Evolutionary conservation across 2,329 filamentous ascomycete species (phyloP).

Genomic region (Colletotrichum sp.): DNA sequence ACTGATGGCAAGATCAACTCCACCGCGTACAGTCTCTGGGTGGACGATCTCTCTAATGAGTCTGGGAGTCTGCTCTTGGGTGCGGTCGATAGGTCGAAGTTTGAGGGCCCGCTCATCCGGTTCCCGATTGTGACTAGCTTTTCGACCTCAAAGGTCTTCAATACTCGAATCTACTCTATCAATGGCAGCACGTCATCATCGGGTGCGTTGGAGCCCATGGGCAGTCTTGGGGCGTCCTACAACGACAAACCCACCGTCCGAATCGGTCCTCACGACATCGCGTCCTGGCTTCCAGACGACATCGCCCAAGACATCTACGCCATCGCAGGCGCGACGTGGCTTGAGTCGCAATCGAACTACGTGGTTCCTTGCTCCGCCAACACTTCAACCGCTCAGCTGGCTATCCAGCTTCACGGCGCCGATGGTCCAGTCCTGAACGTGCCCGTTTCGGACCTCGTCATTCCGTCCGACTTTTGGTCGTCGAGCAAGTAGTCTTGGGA

Average conservation of each 20-base stretch:
- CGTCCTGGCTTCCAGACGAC: constrained; percentile 23
- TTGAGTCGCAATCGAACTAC: constrained; percentile 1
- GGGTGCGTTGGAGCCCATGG: background rate
- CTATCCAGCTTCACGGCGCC: constrained; percentile 27
- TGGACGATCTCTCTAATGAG: constrained; percentile 29
- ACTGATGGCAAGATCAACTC: constrained; percentile 64
- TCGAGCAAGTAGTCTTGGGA: background rate
- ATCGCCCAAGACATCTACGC: constrained; percentile 29
- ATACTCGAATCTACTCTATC: background rate
- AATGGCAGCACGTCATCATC: background rate
- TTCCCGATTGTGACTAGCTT: background rate
- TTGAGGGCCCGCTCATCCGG: constrained; percentile 25
- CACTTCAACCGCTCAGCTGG: constrained; percentile 24
- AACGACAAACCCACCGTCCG: background rate
- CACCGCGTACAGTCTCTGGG: constrained; percentile 72
- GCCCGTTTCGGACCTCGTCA: constrained; percentile 30
- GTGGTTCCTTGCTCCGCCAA: constrained; percentile 28
- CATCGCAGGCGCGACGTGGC: constrained; percentile 28
- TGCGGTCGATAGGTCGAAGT: constrained; percentile 16
- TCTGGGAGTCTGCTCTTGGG: constrained; percentile 13
- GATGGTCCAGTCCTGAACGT: constrained; percentile 30
- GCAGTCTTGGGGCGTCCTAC: background rate
- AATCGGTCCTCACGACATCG: background rate
- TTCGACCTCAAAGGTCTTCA: background rate
- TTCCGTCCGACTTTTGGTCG: constrained; percentile 19